phyloP scores from a whole-genome alignment of 257 asterid genomes.

The Cinchona pubescens region DNA sequence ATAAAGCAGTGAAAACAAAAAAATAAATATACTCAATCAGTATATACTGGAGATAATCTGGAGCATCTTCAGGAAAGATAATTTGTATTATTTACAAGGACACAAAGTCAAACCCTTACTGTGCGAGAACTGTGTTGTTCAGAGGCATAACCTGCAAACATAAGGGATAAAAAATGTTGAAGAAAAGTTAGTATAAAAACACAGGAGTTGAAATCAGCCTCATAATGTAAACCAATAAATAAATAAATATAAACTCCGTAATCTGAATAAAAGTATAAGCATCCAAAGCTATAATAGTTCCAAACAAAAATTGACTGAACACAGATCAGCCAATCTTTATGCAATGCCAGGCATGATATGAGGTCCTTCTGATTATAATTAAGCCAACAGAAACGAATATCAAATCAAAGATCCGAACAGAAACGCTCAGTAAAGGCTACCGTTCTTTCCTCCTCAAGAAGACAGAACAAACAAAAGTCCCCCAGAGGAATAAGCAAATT shows the following conservation, averaged over 20 bases:
- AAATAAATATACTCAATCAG: conserved; percentile 2
- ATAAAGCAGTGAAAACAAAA: conserved; percentile 19
- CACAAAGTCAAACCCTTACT: conserved; percentile 48
- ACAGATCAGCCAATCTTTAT: background rate
- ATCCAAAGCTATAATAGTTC: background rate
- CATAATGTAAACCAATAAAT: background rate
- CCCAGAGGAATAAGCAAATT: too few species aligned
- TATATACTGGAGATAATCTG: background rate
- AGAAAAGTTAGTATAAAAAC: background rate
- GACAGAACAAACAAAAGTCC: background rate
- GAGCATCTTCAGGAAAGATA: background rate
- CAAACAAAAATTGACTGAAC: conserved; percentile 8
- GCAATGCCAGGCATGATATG: background rate
- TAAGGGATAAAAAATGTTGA: background rate
- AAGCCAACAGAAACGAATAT: background rate
- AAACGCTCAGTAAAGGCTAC: background rate
- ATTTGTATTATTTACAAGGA: background rate
- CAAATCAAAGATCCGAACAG: background rate
- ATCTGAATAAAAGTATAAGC: background rate
- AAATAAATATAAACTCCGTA: too few species aligned
- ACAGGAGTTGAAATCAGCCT: background rate
- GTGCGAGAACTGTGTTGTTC: conserved; percentile 51
- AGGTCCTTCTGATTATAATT: background rate
- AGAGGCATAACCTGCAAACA: conserved; percentile 57
- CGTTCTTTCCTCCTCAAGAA: background rate